Percentiles rank a stretch among this genome's conserved stretches.
Evolutionary conservation across 345 rosid genomes (phyloP).

Genomic region (Kernera saxatilis): DNA sequence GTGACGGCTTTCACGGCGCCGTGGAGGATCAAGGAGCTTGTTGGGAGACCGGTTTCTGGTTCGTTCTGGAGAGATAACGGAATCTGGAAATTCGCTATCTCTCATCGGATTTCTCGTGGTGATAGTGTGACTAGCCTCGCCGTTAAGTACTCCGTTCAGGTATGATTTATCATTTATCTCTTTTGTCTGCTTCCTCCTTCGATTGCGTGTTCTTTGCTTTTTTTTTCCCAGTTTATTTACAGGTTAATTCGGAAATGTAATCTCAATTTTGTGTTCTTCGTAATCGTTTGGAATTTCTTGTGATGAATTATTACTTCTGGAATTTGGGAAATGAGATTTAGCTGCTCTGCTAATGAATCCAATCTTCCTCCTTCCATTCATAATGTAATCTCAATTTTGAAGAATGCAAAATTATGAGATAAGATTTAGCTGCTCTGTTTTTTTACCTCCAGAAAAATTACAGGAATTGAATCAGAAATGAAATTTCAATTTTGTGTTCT

Average conservation of each 20-base stretch:
- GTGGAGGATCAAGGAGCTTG: conserved; percentile 57
- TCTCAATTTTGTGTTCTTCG: not conserved
- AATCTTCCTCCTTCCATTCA: no score
- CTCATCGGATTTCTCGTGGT: conserved; percentile 61
- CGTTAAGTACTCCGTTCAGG: conserved; percentile 90
- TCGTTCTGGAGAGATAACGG: conserved; percentile 79
- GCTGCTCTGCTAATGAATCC: no score
- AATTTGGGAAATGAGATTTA: no score
- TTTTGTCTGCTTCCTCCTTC: not conserved
- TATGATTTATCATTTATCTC: not conserved
- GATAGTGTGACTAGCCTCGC: conserved; percentile 74
- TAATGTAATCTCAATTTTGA: not conserved
- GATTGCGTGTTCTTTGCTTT: not conserved
- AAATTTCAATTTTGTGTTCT: not conserved
- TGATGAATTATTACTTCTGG: not conserved
- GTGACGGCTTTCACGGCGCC: conserved; percentile 51
- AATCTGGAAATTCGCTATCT: conserved; percentile 67
- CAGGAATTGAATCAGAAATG: no score
- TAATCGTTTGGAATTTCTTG: not conserved
- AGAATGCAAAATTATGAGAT: no score
- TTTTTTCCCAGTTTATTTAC: not conserved
- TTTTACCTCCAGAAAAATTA: no score
- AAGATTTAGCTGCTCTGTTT: no score
- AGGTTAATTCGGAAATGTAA: not conserved
- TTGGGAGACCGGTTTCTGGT: conserved; percentile 51